Evolutionary conservation across 2,329 filamentous ascomycete genomes (phyloP), one percentile per base, ranked within the genome.

Genomic region (Cordyceps tenuipes): DNA sequence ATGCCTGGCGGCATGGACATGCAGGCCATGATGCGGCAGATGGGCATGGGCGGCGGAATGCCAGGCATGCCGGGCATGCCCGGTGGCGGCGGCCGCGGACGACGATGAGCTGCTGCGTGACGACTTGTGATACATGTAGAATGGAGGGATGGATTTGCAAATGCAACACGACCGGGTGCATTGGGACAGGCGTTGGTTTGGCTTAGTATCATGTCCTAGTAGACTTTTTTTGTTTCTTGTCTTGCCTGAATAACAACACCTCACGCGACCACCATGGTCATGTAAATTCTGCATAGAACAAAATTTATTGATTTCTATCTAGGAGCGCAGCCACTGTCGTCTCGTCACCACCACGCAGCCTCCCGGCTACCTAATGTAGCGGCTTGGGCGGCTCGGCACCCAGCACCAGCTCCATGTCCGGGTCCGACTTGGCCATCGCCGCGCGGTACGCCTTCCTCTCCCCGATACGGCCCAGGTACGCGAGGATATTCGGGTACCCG

Each of bases 1-100:
- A 85, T 92, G 79, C 86, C 87, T 63, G 85, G 86, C 31, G 82
- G 88, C 62, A 83, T 87, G 75, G 86, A 88, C 63, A 88, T 94
- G 84, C 85, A 87, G 71, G 87, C 88, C 66, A 90, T 94, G 89
- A 81, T 90, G 88, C 77, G 81, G 72, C 83, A 86, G 68, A 85
- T 87, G 82, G 82, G 82, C 26, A 84, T 86, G 81, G 81, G 82
- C 8, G 73, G 72, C n/a, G 70, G 70, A 63, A 41, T 64, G 68
- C 50, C 50, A 4, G 52, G 58, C 10, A 55, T 55, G 51, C 50
- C 49, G 5, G 59, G 39, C 4, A 43, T 43, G 39, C 52, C 50
- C n/a, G 59, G 53, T 10, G 53, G 53, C n/a, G 53, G 53, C 19
- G 53, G 59, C 5, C 53, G 59, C 21, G 59, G 59, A 52, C 51